Evolutionary conservation across 139 green algal genomes (phyloP), one percentile per base, ranked within the genome.

Genomic region (Zygnema cylindricum): DNA sequence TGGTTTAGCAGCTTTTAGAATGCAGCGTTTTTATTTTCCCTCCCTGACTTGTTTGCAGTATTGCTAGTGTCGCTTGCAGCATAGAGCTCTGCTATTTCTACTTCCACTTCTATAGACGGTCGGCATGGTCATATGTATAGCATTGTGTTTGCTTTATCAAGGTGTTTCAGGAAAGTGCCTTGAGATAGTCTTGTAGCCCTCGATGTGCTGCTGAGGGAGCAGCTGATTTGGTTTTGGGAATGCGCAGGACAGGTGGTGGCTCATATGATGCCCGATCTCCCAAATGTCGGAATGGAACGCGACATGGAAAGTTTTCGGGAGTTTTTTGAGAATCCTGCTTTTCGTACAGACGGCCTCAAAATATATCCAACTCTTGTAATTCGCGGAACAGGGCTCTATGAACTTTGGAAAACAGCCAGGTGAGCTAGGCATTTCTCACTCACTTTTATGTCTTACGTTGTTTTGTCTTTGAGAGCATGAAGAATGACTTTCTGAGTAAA

Each of bases 191-290:
- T 16, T 63, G 49, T 63, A 16, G 16, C 49, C 7, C 16, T 63
- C 16, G 49, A 16, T 63, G 49, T 11, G 71, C 71, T 55, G 36
- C 38, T 79, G 38, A 79, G 36, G 11, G 43, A 42, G 43, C 38
- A 39, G 36, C 38, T 85, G 77, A 40, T 85, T 82, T 79, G 71
- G 38, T 49, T 49, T 3, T 79, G 71, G 71, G 41, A 25, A 11
- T 11, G 16, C 32, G 32, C 33, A 83, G 33, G 69, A 1, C 86
- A 91, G 87, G 87, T 92, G 84, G 96, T 99, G 79, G 96, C 94
- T 11, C 97, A 99, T 94, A 98, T 99, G 96, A 99, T 99, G 97
- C 97, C 97, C 0, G 96, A 99, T 92, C 91, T 99, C 90, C 97
- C 97, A 35, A 98, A 98, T 82, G 97, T 99, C 86, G 97, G 96